Base-by-base conservation (phyloP, 1,284 basidiomycete genomes). In the Abortiporus biennis region DNA sequence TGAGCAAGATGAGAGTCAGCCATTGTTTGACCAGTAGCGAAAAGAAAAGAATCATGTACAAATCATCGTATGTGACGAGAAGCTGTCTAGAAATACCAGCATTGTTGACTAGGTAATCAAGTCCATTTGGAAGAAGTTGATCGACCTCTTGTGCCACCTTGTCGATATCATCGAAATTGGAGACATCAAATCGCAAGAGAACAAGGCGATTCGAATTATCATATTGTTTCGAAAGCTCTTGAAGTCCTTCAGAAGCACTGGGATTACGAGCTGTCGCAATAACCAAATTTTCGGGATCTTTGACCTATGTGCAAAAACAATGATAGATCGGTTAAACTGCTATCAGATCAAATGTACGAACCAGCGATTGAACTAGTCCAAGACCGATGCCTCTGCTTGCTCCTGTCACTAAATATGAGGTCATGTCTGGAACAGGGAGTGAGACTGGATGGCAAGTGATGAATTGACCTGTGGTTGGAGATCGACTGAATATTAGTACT, bases 211-310 rank as follows among this genome's bases (percentile, higher is more conserved):
- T 21, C 5, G 6, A 15, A 20, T 36, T 36, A 5, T 16, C 17
- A 22, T 36, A 19, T 20, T 36, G 3, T 6, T 3, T 20, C 22
- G 15, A 6, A n/a, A 42, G 20, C 6, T 30, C 6, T 27, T 41
- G 43, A 20, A 47, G 37, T 13, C 36, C 42, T 20, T 36, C 22
- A 5, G 35, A 36, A 6, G 9, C 27, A n/a, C 27, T n/a, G 9
- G 27, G 27, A 29, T 29, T 29, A n/a, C 27, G 27, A 29, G 27
- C 27, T 9, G 27, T 9, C 9, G 27, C 27, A 29, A 29, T 35
- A 17, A 35, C 33, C 9, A 35, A 35, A 16, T 38, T n/a, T 17
- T 47, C 47, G 16, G 42, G 40, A 9, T 36, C 45, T 17, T 49
- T 29, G 27, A 29, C 43, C 25, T 49, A 50, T 29, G 27, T n/a